Conservation (phyloP, 1,139 yeast genomes). For the Pneumocystis murina region DNA sequence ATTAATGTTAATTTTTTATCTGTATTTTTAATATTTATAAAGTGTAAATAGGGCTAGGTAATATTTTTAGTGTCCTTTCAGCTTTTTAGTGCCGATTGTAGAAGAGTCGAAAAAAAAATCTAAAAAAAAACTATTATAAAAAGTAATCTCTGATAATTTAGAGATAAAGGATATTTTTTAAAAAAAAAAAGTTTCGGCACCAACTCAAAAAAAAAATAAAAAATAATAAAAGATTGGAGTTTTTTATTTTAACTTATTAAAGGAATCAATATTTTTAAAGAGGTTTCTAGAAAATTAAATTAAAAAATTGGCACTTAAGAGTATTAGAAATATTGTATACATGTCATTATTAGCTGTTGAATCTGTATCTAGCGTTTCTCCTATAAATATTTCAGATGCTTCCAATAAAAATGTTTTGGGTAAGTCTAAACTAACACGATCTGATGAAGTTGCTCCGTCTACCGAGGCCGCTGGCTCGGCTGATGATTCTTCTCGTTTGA, state of each 20-base stretch:
- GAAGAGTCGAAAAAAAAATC: background rate
- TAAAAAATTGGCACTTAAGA: background rate
- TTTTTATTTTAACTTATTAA: background rate
- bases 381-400: background rate
- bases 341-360: background rate
- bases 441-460: background rate
- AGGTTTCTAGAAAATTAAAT: background rate
- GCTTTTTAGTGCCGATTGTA: background rate
- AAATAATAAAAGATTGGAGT: background rate
- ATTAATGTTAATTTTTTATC: background rate
- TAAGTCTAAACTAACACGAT: background rate
- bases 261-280: background rate
- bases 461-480: slow-evolving; percentile 1
- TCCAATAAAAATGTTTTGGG: background rate
- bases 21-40: background rate
- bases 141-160: background rate
- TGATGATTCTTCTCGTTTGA: background rate
- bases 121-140: background rate
- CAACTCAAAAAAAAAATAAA: background rate
- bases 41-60: background rate
- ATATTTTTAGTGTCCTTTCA: background rate
- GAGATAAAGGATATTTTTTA: background rate
- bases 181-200: background rate
- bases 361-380: background rate
- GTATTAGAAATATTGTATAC: background rate